phyloP scores from a whole-genome alignment of 169 alveolate species.

The Cryptosporidium baileyi region DNA sequence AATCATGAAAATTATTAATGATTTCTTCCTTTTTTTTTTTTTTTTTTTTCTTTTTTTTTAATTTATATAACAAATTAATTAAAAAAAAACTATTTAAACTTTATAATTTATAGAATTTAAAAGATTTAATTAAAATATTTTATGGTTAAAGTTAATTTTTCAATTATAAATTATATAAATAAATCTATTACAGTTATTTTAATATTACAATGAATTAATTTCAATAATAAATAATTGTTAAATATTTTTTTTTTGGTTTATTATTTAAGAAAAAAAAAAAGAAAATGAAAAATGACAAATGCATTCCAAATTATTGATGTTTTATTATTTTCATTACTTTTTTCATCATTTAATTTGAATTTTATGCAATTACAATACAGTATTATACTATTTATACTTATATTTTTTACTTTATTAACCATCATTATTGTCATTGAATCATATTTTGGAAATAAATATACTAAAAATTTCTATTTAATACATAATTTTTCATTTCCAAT shows the following conservation, averaged over 20 bases:
- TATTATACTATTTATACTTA: neutral
- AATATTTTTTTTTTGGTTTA: neutral
- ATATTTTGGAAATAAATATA: neutral
- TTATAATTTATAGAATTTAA: no score
- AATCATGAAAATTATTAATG: no score
- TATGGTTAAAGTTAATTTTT: no score
- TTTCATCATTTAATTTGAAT: neutral
- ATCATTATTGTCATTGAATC: neutral
- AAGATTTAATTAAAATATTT: no score
- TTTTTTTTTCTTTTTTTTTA: no score
- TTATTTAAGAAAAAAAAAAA: neutral
- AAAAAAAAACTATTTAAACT: no score
- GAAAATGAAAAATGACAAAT: constrained; percentile 25
- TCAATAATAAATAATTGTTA: no score
- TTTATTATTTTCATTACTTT: neutral
- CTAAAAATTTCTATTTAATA: neutral
- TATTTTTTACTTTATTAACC: neutral
- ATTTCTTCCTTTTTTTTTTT: no score
- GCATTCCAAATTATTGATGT: neutral
- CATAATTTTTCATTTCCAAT: constrained; percentile 51
- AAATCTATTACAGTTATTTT: no score
- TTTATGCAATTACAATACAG: neutral
- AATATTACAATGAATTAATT: no score
- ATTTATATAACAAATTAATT: no score
- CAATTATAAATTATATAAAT: no score